Base-by-base conservation (phyloP, 208 protist species). In the Balamuthia mandrillaris region DNA sequence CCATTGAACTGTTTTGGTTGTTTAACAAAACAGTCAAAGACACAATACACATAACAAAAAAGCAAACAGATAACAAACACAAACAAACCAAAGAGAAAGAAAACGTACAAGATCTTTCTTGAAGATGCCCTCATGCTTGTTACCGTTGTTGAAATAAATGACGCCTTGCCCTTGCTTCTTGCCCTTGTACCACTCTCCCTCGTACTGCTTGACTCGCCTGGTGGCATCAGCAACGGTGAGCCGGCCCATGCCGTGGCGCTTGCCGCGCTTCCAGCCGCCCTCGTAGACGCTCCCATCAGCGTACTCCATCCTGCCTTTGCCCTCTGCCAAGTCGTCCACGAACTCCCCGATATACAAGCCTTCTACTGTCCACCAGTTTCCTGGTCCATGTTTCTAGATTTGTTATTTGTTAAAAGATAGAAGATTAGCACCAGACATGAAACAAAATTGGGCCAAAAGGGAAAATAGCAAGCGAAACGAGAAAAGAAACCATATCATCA, bases 111-210 rank as follows among this genome's bases (percentile, higher is more conserved):
- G 24, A 41, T 83, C 75, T 44, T 83, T 83, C 24, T 41, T 49
- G 54, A 63, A 83, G 27, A 68, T 49, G 75, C 75, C 75, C 3
- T 83, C 75, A 44, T 83, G 66, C 18, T 29, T 68, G 10, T 49
- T 68, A 56, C 41, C 41, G 37, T 83, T 56, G 6, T 49, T 49
- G 35, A 31, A 83, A 41, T n/a, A 41, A 56, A 56, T 56, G 52
- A 54, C 47, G 56, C 75, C 75, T 41, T 83, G 61, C 35, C 75
- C 75, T 18, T 83, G 39, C 27, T 44, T 35, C 54, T 44, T 37
- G 54, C 66, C 75, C 37, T 66, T 66, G 52, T 83, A 68, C 75
- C 75, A 83, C 18, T n/a, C 75, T 9, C 75, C 75, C 39, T 83
- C 75, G 56, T 83, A 83, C 39, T 83, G 61, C 52, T 68, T 83